These are phyloP conservation scores for Ceratocystis cubensis DNA, from an alignment of 2,329 filamentous ascomycete species.

Conservation along the genomic window DNA sequence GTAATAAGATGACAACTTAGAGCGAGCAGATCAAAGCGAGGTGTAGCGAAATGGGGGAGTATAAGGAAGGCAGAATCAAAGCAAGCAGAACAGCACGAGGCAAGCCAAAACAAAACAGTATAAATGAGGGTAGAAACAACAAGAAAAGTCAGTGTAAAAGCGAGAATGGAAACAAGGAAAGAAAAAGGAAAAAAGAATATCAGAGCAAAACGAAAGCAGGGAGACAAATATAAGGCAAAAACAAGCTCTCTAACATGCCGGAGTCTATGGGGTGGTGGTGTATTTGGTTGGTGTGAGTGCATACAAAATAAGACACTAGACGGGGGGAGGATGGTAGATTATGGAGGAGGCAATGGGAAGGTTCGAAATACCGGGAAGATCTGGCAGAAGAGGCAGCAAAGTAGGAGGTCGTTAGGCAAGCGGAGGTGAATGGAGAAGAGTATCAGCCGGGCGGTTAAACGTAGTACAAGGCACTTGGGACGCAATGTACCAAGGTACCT, in stretches of 20 bases:
- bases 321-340: not conserved
- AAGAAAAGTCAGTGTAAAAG: too few species aligned
- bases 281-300: too few species aligned
- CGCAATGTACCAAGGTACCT: not conserved
- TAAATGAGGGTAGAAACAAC: slow-evolving; percentile 5
- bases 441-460: too few species aligned
- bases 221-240: slow-evolving; percentile 1
- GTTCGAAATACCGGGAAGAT: not conserved
- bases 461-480: not conserved
- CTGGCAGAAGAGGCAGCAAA: too few species aligned
- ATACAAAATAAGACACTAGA: not conserved
- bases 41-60: slow-evolving; percentile 5
- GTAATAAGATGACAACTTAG: slow-evolving; percentile 12
- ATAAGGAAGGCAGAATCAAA: not conserved
- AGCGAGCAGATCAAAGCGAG: slow-evolving; percentile 6
- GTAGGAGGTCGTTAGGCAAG: too few species aligned
- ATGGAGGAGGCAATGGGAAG: not conserved
- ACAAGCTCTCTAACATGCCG: slow-evolving; percentile 8
- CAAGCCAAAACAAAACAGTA: not conserved
- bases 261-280: slow-evolving; percentile 2
- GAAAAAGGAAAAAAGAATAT: not conserved
- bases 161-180: not conserved
- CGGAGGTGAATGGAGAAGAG: too few species aligned
- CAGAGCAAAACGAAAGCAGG: not conserved
- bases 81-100: not conserved